phyloP scores from a whole-genome alignment of 2,329 filamentous ascomycete species.

The Trichoderma sp. region DNA sequence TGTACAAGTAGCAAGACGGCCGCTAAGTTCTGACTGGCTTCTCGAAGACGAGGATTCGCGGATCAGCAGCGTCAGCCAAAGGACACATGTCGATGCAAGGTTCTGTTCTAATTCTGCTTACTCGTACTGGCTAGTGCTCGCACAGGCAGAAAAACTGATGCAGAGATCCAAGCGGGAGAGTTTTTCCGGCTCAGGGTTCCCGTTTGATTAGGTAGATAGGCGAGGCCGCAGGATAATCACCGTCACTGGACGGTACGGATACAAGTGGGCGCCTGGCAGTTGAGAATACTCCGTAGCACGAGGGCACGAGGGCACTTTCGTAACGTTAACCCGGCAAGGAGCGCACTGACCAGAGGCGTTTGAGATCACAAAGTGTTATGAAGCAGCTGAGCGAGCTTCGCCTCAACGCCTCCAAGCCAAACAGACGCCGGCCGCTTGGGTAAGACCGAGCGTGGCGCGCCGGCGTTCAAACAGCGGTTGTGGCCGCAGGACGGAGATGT shows the following conservation, averaged over 20 bases:
- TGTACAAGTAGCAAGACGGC: neutral
- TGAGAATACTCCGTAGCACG: neutral
- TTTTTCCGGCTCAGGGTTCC: neutral
- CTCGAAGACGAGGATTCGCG: conserved; percentile 2
- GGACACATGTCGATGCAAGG: neutral
- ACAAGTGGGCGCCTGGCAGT: neutral
- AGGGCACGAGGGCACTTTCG: neutral
- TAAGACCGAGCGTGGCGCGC: neutral
- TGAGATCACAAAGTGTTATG: neutral
- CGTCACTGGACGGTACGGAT: neutral
- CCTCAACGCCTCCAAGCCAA: conserved; percentile 4
- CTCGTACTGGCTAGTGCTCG: neutral
- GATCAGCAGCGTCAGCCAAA: neutral
- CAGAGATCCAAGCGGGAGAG: neutral
- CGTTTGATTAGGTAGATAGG: conserved; percentile 10
- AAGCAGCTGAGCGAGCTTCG: conserved; percentile 4
- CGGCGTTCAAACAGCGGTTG: neutral
- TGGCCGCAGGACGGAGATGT: neutral
- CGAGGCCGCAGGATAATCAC: conserved; percentile 12
- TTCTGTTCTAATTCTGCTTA: neutral
- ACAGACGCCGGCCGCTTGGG: neutral
- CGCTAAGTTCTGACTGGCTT: conserved; percentile 7
- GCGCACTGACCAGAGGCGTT: neutral
- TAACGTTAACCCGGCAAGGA: conserved; percentile 5
- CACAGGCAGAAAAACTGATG: neutral